Evolutionary conservation across 768 basidiomycete genomes (phyloP), one percentile per base, ranked within the genome.

Genomic region (Termitomyces sp.): DNA sequence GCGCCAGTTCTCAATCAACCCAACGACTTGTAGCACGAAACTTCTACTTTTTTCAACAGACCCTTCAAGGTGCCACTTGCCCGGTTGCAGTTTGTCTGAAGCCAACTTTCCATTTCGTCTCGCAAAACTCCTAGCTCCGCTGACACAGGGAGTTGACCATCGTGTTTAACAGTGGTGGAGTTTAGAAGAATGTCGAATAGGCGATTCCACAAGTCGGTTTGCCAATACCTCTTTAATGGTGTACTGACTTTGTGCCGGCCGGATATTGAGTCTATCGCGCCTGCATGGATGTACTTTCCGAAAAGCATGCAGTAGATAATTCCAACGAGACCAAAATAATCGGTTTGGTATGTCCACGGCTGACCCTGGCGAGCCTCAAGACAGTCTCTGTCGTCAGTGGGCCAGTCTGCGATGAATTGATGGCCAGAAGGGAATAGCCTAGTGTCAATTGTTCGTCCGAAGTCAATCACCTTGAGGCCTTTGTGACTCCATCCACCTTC

Each of bases 231-330:
- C 66, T 94, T 94, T 64, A 95, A 79, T n/a, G 88, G 82, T 27
- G 86, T 84, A 15, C 82, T 75, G 49, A 94, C 81, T 75, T 82
- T 88, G 73, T 85, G 81, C 54, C 78, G 72, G 39, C 66, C 64
- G 2, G 66, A 59, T 15, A 72, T 66, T 2, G 68, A 63, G 29
- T 66, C 70, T 43, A 88, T 74, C 9, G 85, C 77, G 56, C 80
- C 79, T 12, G 83, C 83, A 65, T 94, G 86, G 68, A 99, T 91
- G 73, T 98, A 96, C 71, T 93, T 96, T 23, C 95, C 95, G 65
- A 94, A 98, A 29, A 99, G 81, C 85, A 98, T 86, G 76, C 93
- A 97, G 71, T 92, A 97, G 33, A 94, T 81, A 63, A 98, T 88
- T 42, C 94, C 88, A 0, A 92, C 94, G 18, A 98, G 82, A n/a